Evolutionary conservation across 1,139 yeast genomes (phyloP), one percentile per base, ranked within the genome.

Genomic region (Saccharomyces hybrid): DNA sequence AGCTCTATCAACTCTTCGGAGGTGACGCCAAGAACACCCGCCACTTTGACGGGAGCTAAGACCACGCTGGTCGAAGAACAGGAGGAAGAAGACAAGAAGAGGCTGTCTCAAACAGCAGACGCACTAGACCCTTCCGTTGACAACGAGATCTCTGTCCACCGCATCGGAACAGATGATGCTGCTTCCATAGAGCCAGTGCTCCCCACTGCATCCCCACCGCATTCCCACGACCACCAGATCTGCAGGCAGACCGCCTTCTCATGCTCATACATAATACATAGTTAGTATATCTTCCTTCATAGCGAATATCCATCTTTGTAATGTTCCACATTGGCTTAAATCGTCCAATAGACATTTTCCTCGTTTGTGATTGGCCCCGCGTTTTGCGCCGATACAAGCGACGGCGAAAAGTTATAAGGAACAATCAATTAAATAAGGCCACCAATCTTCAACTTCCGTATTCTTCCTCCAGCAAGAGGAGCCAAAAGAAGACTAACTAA

Each of bases 371-470:
- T 38, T 38, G 44, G 44, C 44, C 44, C 44, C 13, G 25, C 25
- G 25, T 38, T 38, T 38, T 38, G 44, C 26, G 44, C 44, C 44
- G 44, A 38, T 38, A 38, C 44, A 38, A 38, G 44, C 44, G 44
- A 11, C 44, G 44, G 44, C 44, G 44, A 38, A 38, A 38, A 38
- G 44, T 8, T 38, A 16, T 5, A 38, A 38, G 25, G 25, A 38
- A 38, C 8, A 38, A 38, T 38, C 44, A 38, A 38, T 38, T 38
- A 38, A 38, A 38, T 38, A 38, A 38, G 23, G 3, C 42, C 13
- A 2, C n/a, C 25, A 16, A 9, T 16, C 11, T 13, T 16, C n/a
- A 38, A 5, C 13, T 38, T 16, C n/a, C 6, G 5, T 38, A 11
- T 20, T 38, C 23, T 9, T 16, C 6, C 6, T 38, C 4, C 25